Conservation (phyloP, 345 rosid species). For the Leavenworthia alabamica region DNA sequence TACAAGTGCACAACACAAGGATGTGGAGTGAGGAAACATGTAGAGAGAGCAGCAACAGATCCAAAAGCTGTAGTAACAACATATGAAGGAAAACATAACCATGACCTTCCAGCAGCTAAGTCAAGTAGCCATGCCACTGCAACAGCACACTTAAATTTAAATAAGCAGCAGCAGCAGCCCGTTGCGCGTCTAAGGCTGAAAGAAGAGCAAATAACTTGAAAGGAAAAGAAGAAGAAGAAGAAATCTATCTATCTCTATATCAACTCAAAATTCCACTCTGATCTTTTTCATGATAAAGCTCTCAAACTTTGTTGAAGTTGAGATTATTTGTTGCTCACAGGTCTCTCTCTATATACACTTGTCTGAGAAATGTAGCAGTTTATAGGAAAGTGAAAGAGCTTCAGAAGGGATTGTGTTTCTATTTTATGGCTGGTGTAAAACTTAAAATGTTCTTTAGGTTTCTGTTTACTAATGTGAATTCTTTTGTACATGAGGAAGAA, state of each 20-base stretch:
- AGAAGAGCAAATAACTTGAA: slow-evolving; percentile 52
- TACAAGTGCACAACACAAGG: slow-evolving; percentile 90
- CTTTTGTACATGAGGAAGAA: slow-evolving; percentile 31
- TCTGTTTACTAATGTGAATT: slow-evolving; percentile 24
- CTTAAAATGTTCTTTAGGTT: not conserved
- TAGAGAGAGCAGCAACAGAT: slow-evolving; percentile 91
- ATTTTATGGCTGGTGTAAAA: slow-evolving; percentile 7
- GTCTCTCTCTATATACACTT: not conserved
- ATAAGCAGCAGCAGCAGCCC: slow-evolving; percentile 40
- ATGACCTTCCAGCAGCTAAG: slow-evolving; percentile 69
- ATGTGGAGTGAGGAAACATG: slow-evolving; percentile 89
- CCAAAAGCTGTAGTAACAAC: slow-evolving; percentile 93
- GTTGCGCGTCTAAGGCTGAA: slow-evolving; percentile 50
- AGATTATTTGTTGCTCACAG: not conserved
- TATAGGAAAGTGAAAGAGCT: slow-evolving; percentile 12
- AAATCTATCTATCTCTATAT: not conserved
- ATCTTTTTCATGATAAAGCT: not conserved
- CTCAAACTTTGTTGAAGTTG: not conserved
- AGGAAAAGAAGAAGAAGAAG: not conserved
- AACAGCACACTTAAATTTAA: slow-evolving; percentile 30
- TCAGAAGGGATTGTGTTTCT: slow-evolving; percentile 1
- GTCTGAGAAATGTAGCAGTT: slow-evolving; percentile 18
- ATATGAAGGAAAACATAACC: slow-evolving; percentile 92
- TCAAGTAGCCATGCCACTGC: slow-evolving; percentile 48
- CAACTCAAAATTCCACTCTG: not conserved